Percentiles rank a stretch among this genome's conserved stretches.
These are phyloP conservation scores for Achaetomium macrosporum DNA, from an alignment of 2,329 filamentous ascomycete species.

Conservation along the genomic window DNA sequence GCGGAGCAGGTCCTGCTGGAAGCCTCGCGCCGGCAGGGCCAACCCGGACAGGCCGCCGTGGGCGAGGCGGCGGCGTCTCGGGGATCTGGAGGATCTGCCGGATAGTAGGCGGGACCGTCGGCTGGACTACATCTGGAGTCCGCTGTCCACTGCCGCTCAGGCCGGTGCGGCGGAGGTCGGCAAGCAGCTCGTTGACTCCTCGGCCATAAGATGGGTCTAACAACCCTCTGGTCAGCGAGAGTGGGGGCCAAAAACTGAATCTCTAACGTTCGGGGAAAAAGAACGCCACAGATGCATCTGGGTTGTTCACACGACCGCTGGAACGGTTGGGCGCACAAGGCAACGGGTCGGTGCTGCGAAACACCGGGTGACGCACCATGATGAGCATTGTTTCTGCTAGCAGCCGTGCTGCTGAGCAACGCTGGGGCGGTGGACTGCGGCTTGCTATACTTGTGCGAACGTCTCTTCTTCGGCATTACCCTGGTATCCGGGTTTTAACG, in stretches of 20 bases:
- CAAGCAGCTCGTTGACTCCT: conserved; percentile 56
- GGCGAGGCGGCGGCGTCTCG: conserved; percentile 47
- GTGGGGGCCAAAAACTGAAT: not conserved
- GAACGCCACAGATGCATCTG: not conserved
- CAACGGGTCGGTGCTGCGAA: conserved; percentile 7
- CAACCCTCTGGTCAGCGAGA: not conserved
- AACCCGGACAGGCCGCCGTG: conserved; percentile 40
- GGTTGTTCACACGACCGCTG: not conserved
- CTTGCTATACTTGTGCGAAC: conserved; percentile 50
- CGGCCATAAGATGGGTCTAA: conserved; percentile 28
- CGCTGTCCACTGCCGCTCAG: conserved; percentile 22
- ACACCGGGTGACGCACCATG: conserved; percentile 16
- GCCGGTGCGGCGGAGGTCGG: conserved; percentile 47
- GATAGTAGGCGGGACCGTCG: conserved; percentile 55
- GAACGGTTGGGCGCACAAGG: not conserved
- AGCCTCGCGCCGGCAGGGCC: conserved; percentile 45
- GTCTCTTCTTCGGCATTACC: conserved; percentile 59
- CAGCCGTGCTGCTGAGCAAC: conserved; percentile 36
- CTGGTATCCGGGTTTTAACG: not conserved
- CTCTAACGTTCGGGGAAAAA: not conserved
- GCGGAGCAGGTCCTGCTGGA: conserved; percentile 54
- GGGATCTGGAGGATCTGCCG: conserved; percentile 55
- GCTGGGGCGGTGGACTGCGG: conserved; percentile 50
- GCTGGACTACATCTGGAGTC: conserved; percentile 26
- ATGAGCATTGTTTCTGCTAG: conserved; percentile 17